Base-by-base conservation (phyloP, 345 rosid species). In the Abelmoschus esculentus region DNA sequence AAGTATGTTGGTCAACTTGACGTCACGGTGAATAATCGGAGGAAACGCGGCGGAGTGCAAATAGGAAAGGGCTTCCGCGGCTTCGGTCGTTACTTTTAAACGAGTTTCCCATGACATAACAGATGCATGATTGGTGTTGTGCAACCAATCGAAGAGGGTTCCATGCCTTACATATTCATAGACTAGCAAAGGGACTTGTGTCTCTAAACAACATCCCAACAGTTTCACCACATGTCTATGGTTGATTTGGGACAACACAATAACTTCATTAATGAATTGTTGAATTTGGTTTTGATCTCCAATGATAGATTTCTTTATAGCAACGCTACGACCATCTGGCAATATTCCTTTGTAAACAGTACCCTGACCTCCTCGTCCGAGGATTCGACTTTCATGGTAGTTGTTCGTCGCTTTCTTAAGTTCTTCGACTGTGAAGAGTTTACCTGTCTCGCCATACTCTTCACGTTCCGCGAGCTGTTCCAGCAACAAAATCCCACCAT, bases 1-100 rank as follows among this genome's bases (percentile, higher is more conserved):
- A 5, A 85, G 83, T 17, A 83, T 80, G 54, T 81, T 83, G 3
- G 82, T 67, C 1, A 84, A 70, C 68, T 83, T 86, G 49, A 83
- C 26, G 69, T 85, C 86, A 0, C 86, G 68, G 18, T 81, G 85
- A 4, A 79, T 78, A 31, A 81, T 78, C 7, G 77, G 87, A 7
- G 77, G 61, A 4, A 72, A 70, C 40, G 84, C 84, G 15, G 73
- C 77, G 0, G 83, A 83, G 56, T 83, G 89, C 72, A 86, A 70
- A 67, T 85, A 74, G 0, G 85, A 61, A 0, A 86, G 77, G 6
- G 77, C 83, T 52, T 72, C 79, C 1, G 83, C 79, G 0, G 80
- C 17, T 76, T 83, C 84, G 0, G 61, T 12, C 0, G 87, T 87
- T 42, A 85, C 0, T 73, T 73, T 81, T 83, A 85, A 13, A 22